phyloP scores from a whole-genome alignment of 2,329 filamentous ascomycete species.

The Xylariomycetidae sp. region DNA sequence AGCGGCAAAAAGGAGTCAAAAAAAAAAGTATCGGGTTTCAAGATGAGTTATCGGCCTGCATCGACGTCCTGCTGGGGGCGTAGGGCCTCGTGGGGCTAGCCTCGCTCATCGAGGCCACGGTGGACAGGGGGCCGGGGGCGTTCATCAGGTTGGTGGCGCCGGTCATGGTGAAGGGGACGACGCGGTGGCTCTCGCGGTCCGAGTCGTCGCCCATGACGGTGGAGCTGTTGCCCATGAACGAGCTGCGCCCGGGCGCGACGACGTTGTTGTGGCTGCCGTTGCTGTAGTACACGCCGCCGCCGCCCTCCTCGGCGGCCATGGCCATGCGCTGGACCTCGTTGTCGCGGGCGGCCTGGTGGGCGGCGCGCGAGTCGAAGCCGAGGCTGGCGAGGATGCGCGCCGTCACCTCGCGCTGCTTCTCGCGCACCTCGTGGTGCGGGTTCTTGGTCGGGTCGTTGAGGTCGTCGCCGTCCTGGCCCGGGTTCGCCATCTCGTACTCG shows the following conservation, averaged over 20 bases:
- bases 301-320: slow-evolving; percentile 7
- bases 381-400: slow-evolving; percentile 8
- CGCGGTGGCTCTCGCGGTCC: no score
- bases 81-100: slow-evolving; percentile 1
- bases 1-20: no score
- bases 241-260: background rate
- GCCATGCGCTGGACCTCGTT: background rate
- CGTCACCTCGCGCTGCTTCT: slow-evolving; percentile 13
- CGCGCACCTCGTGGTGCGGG: slow-evolving; percentile 12
- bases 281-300: slow-evolving; percentile 3
- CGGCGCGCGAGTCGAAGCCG: slow-evolving; percentile 3
- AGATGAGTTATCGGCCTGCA: no score
- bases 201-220: no score
- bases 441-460: slow-evolving; percentile 13
- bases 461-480: slow-evolving; percentile 27
- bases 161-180: background rate
- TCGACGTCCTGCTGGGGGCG: background rate
- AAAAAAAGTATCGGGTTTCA: no score
- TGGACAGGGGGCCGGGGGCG: slow-evolving; percentile 7
- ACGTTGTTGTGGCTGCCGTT: slow-evolving; percentile 1
- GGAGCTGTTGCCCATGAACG: slow-evolving; percentile 5
- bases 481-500: slow-evolving; percentile 35
- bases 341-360: background rate
- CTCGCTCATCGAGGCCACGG: slow-evolving; percentile 11
- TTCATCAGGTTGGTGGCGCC: background rate